Percentiles rank a stretch among this genome's conserved stretches.
These are phyloP conservation scores for Mortierella antarctica DNA, from an alignment of 192 early-diverging fungal genomes.

Conservation along the genomic window DNA sequence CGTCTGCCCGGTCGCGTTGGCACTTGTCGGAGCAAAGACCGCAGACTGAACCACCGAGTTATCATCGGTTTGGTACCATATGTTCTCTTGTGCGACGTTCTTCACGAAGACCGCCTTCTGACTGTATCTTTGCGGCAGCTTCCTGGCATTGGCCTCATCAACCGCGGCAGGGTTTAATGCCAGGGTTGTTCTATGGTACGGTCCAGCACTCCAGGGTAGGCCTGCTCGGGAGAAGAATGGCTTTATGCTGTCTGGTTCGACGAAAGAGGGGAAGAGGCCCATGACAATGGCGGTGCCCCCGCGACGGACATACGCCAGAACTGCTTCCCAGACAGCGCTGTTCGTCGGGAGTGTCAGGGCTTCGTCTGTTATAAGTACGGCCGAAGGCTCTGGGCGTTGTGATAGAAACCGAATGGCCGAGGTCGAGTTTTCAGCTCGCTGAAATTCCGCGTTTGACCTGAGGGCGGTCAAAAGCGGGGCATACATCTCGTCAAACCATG, in stretches of 20 bases:
- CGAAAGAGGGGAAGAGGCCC: conserved; percentile 33
- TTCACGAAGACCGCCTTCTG: conserved; percentile 42
- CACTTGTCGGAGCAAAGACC: conserved; percentile 42
- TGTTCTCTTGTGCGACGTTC: conserved; percentile 36
- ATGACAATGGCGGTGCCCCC: conserved; percentile 40
- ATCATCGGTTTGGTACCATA: conserved; percentile 42
- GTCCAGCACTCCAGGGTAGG: conserved; percentile 31
- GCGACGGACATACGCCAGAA: conserved; percentile 40
- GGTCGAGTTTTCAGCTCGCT: conserved; percentile 29
- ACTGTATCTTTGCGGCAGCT: conserved; percentile 42
- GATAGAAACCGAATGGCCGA: conserved; percentile 35
- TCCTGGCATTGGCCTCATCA: conserved; percentile 36
- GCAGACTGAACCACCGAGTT: conserved; percentile 41
- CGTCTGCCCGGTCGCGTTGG: conserved; percentile 37
- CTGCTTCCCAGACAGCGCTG: conserved; percentile 36
- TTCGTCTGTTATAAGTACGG: conserved; percentile 42
- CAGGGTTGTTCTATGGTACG: conserved; percentile 47
- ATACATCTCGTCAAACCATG: conserved; percentile 44
- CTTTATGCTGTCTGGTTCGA: conserved; percentile 30
- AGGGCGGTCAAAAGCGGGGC: conserved; percentile 45
- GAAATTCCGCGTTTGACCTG: conserved; percentile 41
- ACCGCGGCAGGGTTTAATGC: conserved; percentile 39
- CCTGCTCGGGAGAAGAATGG: conserved; percentile 44
- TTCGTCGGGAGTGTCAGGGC: conserved; percentile 30
- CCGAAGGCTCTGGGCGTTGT: conserved; percentile 35